Evolutionary conservation across 768 basidiomycete species (phyloP), one percentile per base, ranked within the genome.

Genomic region (Suillus subluteus): DNA sequence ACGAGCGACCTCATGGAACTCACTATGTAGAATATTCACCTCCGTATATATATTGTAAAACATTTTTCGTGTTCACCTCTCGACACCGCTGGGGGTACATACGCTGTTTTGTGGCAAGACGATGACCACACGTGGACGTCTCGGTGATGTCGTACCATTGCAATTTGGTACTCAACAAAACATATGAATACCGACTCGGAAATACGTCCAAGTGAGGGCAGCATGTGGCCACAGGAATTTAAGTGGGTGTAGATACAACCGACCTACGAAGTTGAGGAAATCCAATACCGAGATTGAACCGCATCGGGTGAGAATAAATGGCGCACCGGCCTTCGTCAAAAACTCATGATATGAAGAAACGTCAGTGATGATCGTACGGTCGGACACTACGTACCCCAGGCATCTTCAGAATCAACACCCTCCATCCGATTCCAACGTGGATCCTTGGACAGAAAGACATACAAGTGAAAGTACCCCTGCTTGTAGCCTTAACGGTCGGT

Each of bases 151-250:
- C 23, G n/a, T 16, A 40, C 38, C n/a, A 38, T 58, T 15, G 21
- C 12, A 23, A 15, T 58, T 38, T n/a, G 48, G 41, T 73, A 65
- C 64, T 66, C 65, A 48, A 50, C 63, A 68, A 62, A 59, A 55
- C 43, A 38, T 66, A 70, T 67, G 66, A 58, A 59, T 59, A 65
- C 59, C 62, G 65, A n/a, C n/a, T 48, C n/a, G 46, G 21, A 63
- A 50, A 63, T 58, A 21, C 46, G 26, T 64, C 54, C 46, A 38
- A 50, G 55, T 56, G 23, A 55, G 62, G 44, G 65, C 48, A 68
- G 50, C 67, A 69, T 65, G 54, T 55, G 38, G 71, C 68, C 54
- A 62, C 66, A 65, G 48, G 48, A 15, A 15, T 54, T 16, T 5
- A 8, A 56, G 52, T 61, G 26, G 62, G 66, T 32, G 62, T 38